Evolutionary conservation across 1,139 yeast species (phyloP).

Genomic region (Suhomyces atakaporum): DNA sequence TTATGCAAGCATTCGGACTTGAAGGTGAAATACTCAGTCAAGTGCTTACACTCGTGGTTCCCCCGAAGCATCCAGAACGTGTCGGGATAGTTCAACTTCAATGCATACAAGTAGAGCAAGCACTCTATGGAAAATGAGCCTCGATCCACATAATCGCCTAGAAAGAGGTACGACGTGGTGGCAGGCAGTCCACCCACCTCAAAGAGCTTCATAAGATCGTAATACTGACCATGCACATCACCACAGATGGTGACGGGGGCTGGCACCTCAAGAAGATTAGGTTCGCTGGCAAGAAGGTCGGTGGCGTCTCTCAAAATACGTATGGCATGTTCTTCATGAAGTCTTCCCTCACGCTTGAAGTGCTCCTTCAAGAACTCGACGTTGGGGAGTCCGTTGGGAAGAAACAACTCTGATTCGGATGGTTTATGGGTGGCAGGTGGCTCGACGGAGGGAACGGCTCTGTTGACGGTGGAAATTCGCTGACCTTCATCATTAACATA

Average conservation of each 20-base stretch:
- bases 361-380: slow-evolving; percentile 71
- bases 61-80: slow-evolving; percentile 87
- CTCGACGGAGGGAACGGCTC: slow-evolving; percentile 64
- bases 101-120: slow-evolving; percentile 73
- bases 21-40: slow-evolving; percentile 93
- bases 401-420: slow-evolving; percentile 66
- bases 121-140: slow-evolving; percentile 93
- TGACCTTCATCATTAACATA: slow-evolving; percentile 74
- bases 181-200: slow-evolving; percentile 94
- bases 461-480: slow-evolving; percentile 61
- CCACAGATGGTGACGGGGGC: slow-evolving; percentile 98
- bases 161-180: slow-evolving; percentile 72
- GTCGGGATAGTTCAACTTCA: slow-evolving; percentile 76
- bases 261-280: slow-evolving; percentile 76
- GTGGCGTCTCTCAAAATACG: slow-evolving; percentile 67
- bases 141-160: slow-evolving; percentile 96
- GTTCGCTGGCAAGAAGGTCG: slow-evolving; percentile 61
- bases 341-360: slow-evolving; percentile 78
- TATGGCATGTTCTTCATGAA: slow-evolving; percentile 70
- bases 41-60: slow-evolving; percentile 92
- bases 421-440: slow-evolving; percentile 75
- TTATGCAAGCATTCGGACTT: slow-evolving; percentile 89
- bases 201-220: slow-evolving; percentile 84
- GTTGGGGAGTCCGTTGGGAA: slow-evolving; percentile 67
- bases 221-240: slow-evolving; percentile 94